phyloP scores from a whole-genome alignment of 2,329 filamentous ascomycete genomes.

The Elsinoe perseae region DNA sequence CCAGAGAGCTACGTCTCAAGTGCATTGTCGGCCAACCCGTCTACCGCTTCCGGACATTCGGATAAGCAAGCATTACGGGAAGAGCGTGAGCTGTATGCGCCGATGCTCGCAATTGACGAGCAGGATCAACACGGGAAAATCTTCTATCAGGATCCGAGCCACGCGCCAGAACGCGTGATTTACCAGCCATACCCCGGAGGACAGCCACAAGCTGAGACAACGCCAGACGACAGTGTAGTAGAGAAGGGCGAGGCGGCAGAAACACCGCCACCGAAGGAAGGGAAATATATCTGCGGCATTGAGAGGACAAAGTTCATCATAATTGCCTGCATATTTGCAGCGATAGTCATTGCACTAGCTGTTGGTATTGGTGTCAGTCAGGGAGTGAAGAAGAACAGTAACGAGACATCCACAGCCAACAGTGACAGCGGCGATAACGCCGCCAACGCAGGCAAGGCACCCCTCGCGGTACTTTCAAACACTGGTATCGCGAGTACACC shows the following conservation, averaged over 20 bases:
- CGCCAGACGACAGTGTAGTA: not conserved
- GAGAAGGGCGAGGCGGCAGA: not conserved
- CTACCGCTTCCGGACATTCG: not conserved
- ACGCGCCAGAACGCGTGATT: not conserved
- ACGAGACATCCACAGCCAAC: not conserved
- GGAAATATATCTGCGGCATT: not conserved
- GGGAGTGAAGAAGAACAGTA: not conserved
- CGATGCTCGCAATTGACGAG: not conserved
- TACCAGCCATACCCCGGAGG: not conserved
- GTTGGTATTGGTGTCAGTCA: not conserved
- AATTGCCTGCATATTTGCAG: not conserved
- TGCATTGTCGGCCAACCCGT: not conserved
- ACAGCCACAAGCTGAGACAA: not conserved
- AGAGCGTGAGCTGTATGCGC: not conserved
- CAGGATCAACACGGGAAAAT: not conserved
- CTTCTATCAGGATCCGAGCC: not conserved
- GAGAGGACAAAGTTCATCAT: slow-evolving; percentile 1
- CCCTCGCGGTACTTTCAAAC: not conserved
- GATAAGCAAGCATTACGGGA: not conserved
- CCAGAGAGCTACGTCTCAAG: not conserved
- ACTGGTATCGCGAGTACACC: slow-evolving; percentile 8
- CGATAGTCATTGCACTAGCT: not conserved
- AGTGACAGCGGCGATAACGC: not conserved
- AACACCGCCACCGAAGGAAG: not conserved
- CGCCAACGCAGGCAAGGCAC: not conserved